Conservation (phyloP, 1,284 basidiomycete species). For the Inonotus hispidus region DNA sequence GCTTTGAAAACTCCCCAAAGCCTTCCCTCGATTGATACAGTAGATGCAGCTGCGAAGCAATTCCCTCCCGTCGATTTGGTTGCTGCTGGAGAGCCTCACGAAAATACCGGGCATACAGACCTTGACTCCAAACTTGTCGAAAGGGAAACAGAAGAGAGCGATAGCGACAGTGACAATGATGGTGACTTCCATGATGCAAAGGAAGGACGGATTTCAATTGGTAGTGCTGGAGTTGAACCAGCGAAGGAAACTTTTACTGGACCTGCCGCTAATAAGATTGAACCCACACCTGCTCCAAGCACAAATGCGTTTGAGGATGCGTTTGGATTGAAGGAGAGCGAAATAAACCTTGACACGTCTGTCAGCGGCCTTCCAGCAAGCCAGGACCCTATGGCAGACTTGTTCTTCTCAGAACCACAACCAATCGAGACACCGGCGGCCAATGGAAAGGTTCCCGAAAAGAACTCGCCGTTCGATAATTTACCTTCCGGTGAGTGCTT, state of each 20-base stretch:
- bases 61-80: conserved; percentile 43
- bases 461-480: conserved; percentile 1
- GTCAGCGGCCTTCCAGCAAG: conserved; percentile 27
- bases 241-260: conserved; percentile 29
- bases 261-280: conserved; percentile 17
- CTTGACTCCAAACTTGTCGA: conserved; percentile 43
- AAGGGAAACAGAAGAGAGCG: conserved; percentile 59
- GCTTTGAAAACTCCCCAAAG: background rate
- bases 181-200: conserved; percentile 34
- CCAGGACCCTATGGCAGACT: conserved; percentile 3
- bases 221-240: background rate
- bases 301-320: conserved; percentile 54
- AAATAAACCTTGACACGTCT: conserved; percentile 25
- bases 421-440: background rate
- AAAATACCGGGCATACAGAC: conserved; percentile 14
- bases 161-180: conserved; percentile 45
- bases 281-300: conserved; percentile 21
- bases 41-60: conserved; percentile 24
- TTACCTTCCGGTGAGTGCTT: background rate
- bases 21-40: conserved; percentile 15
- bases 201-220: conserved; percentile 5
- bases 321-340: conserved; percentile 44
- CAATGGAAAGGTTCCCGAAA: conserved; percentile 4
- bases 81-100: conserved; percentile 4
- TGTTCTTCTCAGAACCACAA: conserved; percentile 12